Base-by-base conservation (phyloP, 108 stramenopile species). In the Tribonema minus region DNA sequence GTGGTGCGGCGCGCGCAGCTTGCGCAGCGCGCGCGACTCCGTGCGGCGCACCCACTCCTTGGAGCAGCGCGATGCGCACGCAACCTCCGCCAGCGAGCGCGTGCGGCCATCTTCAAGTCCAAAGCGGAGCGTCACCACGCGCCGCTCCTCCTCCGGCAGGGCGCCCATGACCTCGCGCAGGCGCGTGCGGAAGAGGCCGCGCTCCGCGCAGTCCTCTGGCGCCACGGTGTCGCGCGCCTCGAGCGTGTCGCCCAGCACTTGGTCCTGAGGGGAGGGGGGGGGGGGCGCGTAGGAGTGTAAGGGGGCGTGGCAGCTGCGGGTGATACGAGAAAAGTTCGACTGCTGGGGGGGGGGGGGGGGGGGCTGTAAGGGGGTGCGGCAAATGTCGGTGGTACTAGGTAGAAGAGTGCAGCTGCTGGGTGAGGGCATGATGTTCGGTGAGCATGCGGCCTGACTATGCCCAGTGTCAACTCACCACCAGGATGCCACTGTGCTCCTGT, bases 211-310 rank as follows among this genome's bases (percentile, higher is more conserved):
- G 30, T 54, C 61, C 65, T 76, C 74, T 31, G 66, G 65, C 27
- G 36, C 37, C 58, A 6, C 41, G 9, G 34, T 34, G 26, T 65
- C 66, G 26, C 6, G 12, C 28, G 34, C 37, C 35, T 37, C 64
- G 29, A 76, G 29, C 2, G 74, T 76, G 74, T 76, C 74, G 4
- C 65, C 65, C 35, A 76, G 64, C 39, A 66, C 41, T 26, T 59
- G 26, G n/a, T 41, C 46, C 63, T 74, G 38, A 1, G 58, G 25
- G 26, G 36, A 39, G 20, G 32, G 63, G 2, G 34, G 31, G 33
- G 30, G 34, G 12, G 23, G 32, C 63, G 30, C 63, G 15, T n/a
- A n/a, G 63, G 63, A 30, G 30, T 33, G 36, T 38, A 3, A 65
- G 25, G 37, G 0, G 37, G 36, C 65, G 23, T 34, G n/a, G n/a